Conservation (phyloP, 2,329 filamentous ascomycete genomes). For the Ophiocordyceps sinensis region DNA sequence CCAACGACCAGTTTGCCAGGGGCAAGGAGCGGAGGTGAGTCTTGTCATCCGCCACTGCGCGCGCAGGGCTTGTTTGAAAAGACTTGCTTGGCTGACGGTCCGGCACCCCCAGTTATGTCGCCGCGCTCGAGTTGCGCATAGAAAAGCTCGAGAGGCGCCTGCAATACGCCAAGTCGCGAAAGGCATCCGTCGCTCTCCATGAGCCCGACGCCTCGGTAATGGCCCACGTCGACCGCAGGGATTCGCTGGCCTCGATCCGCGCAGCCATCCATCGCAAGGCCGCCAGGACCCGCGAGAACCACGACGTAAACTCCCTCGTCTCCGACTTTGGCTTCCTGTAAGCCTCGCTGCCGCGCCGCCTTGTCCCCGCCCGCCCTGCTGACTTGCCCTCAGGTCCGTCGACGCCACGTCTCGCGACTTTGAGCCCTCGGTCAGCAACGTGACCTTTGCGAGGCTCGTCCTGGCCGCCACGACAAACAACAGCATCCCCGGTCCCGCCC, state of each 20-base stretch:
- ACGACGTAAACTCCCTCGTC: constrained; percentile 80
- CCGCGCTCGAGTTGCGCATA: constrained; percentile 80
- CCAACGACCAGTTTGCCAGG: constrained; percentile 88
- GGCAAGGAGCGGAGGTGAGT: constrained; percentile 79
- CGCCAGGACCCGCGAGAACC: constrained; percentile 55
- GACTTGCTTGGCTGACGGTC: not conserved
- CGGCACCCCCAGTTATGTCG: constrained; percentile 54
- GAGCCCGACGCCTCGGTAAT: constrained; percentile 33
- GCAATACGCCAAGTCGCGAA: constrained; percentile 53
- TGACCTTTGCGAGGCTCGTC: constrained; percentile 84
- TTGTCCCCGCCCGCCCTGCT: not conserved
- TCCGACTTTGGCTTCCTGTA: constrained; percentile 88
- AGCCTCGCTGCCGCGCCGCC: constrained; percentile 13
- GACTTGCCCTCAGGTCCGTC: constrained; percentile 48
- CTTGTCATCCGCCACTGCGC: not conserved
- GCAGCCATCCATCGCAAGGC: constrained; percentile 51
- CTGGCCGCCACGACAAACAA: constrained; percentile 70
- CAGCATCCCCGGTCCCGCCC: constrained; percentile 46
- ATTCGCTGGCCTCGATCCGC: constrained; percentile 46
- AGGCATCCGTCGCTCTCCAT: constrained; percentile 53
- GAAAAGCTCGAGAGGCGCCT: constrained; percentile 77
- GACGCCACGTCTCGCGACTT: constrained; percentile 93
- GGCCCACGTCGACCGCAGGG: constrained; percentile 40
- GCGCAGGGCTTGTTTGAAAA: too few relatives aligned
- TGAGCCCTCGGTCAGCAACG: constrained; percentile 72